phyloP scores from a whole-genome alignment of 78 protist species.

The Corallochytrium limacisporum region DNA sequence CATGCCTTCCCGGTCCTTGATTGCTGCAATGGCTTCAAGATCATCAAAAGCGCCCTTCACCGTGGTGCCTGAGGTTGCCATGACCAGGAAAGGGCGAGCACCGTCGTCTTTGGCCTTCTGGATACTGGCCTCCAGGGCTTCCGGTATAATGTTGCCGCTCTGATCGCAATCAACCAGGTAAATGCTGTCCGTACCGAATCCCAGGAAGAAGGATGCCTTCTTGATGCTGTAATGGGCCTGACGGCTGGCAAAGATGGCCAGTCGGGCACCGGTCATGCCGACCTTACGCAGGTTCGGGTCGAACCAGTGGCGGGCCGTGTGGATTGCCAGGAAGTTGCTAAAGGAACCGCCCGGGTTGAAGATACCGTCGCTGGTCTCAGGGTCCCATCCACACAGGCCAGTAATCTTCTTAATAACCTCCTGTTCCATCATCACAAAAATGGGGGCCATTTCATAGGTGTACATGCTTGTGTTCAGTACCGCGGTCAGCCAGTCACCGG shows the following conservation, averaged over 20 bases:
- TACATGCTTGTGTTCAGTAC: constrained; percentile 22
- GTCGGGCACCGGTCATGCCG: not conserved
- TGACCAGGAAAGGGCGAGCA: constrained; percentile 23
- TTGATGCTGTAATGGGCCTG: not conserved
- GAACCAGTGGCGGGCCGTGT: constrained; percentile 4
- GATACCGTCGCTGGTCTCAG: not conserved
- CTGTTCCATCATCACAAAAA: constrained; percentile 26
- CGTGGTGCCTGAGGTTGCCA: constrained; percentile 36
- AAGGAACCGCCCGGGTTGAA: constrained; percentile 17
- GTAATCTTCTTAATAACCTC: not conserved
- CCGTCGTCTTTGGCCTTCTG: not conserved
- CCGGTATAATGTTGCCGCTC: constrained; percentile 13
- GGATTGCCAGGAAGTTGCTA: constrained; percentile 14
- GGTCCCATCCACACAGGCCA: not conserved
- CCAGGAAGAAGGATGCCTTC: constrained; percentile 7
- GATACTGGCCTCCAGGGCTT: constrained; percentile 4
- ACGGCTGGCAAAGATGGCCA: not conserved
- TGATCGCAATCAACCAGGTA: not conserved
- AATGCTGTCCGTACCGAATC: constrained; percentile 19
- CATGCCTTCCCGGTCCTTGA: not conserved
- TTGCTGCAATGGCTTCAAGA: constrained; percentile 1
- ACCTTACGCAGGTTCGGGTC: constrained; percentile 7
- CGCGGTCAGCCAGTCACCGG: constrained; percentile 26
- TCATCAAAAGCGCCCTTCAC: constrained; percentile 31
- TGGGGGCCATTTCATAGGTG: constrained; percentile 48